These are phyloP conservation scores for Pestalotiopsis sp. DNA, from an alignment of 2,329 filamentous ascomycete species.

Conservation along the genomic window DNA sequence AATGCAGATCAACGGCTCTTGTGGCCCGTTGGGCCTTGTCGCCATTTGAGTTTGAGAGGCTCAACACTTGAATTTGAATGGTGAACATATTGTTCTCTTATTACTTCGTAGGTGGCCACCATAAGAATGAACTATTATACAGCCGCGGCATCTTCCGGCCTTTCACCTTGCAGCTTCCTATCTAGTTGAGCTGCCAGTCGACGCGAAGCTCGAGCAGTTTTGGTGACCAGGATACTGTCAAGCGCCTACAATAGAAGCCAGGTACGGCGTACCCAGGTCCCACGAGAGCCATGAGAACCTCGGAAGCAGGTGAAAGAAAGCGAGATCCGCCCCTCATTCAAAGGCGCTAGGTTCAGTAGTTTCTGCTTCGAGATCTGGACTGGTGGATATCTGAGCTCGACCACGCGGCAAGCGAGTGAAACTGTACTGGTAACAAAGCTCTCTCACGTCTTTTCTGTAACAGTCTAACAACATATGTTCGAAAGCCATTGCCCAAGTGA, in stretches of 20 bases:
- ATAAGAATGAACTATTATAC: not conserved
- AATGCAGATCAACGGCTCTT: not conserved
- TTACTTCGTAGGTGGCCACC: not conserved
- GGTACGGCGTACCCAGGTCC: not conserved
- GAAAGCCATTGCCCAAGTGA: too few relatives aligned
- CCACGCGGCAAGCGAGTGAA: too few relatives aligned
- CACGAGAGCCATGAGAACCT: not conserved
- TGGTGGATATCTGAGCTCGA: too few relatives aligned
- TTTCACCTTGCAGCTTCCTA: not conserved
- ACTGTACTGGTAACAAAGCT: too few relatives aligned
- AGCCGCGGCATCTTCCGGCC: not conserved
- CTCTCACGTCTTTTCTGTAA: too few relatives aligned
- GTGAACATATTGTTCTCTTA: not conserved
- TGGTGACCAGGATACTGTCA: not conserved
- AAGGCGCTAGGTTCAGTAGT: too few relatives aligned
- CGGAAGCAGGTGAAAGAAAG: not conserved
- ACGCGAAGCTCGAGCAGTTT: not conserved
- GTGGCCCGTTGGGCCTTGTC: not conserved
- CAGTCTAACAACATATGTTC: too few relatives aligned
- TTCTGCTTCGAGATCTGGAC: too few relatives aligned
- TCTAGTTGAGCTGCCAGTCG: not conserved
- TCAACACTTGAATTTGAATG: too few relatives aligned
- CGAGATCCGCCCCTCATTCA: too few relatives aligned
- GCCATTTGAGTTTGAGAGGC: too few relatives aligned
- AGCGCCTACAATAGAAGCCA: not conserved